Evolutionary conservation across 139 green algal genomes (phyloP), one percentile per base, ranked within the genome.

Genomic region (Volvox africanus): DNA sequence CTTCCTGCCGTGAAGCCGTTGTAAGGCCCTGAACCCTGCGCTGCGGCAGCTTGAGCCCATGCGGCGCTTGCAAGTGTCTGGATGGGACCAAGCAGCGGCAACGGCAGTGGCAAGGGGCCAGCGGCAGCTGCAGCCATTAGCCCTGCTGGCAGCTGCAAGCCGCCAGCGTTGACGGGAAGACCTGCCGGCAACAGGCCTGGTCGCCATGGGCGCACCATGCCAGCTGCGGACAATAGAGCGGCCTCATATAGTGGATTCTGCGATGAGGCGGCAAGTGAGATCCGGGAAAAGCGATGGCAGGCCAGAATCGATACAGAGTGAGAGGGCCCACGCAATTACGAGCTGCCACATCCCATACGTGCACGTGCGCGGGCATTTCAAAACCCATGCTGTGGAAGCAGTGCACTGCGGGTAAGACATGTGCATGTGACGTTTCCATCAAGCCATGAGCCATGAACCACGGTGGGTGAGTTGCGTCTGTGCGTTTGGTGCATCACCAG

Each of bases 141-240:
- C 21, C 84, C 84, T 0, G 28, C 26, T 5, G 84, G 84, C 37
- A 89, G 68, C 84, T 89, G 84, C 69, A 89, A 73, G 2, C 69
- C 84, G 2, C 82, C 82, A 20, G 82, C 21, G 33, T 65, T 32
- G 6, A 88, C 61, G 6, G 82, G 33, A 30, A 65, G 32, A 20
- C 62, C 33, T 1, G 0, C 33, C 3, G 26, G 69, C 37, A 82
- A 44, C 28, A 82, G 68, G 36, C 37, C 44, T 24, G 67, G 83
- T 9, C 69, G 67, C 69, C 37, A 82, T n/a, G 69, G 84, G 69
- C 37, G 13, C 16, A 82, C 44, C n/a, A 71, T 44, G 22, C 28
- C 35, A 12, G 61, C 81, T 1, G 71, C 84, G 18, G 69, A 82
- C 26, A 89, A 68, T 2, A 89, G 67, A 16, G 84, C 84, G 0